Base-by-base conservation (phyloP, 164 flowering plant species). In the Vitis riparia region DNA sequence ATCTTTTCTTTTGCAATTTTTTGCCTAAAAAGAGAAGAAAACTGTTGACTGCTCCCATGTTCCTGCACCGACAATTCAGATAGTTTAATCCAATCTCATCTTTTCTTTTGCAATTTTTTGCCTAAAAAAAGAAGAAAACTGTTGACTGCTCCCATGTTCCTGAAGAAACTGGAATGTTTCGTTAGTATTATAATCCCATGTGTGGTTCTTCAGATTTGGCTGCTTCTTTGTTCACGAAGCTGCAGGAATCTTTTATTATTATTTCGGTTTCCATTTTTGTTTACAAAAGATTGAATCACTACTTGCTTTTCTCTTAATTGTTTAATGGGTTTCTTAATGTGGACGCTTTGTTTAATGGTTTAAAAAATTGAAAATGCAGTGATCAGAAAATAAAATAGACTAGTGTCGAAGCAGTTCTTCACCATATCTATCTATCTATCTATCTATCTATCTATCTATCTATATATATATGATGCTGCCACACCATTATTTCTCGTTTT, bases 291-390 rank as follows among this genome's bases (percentile, higher is more conserved):
- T 37, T 37, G 44, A 37, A 37, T 6, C 44, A 37, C 6, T 2
- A 37, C 44, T 37, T 37, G 5, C 44, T 49, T 16, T 62, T 57
- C 37, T 30, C 51, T 62, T 23, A 2, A 50, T 48, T 50, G 56
- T 48, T 14, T 57, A 50, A 15, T 13, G 37, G 57, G 44, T 65
- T 47, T 5, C 65, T 58, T 55, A 58, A 49, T 61, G 48, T 32
- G n/a, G 67, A 59, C 53, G 51, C 62, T 67, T 63, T 55, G 55
- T 74, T 59, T 55, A 70, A 62, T 61, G 32, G 48, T 56, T 66
- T 62, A 16, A 30, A 64, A 16, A 50, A 29, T 2, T 49, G 55
- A 58, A 74, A 59, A 53, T 59, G 62, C 17, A 17, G n/a, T 47
- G 3, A 73, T 66, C 32, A 55, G 27, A 23, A 49, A 5, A 44